Evolutionary conservation across 2,329 filamentous ascomycete genomes (phyloP), one percentile per base, ranked within the genome.

Genomic region (Cordyceps fumosorosea): DNA sequence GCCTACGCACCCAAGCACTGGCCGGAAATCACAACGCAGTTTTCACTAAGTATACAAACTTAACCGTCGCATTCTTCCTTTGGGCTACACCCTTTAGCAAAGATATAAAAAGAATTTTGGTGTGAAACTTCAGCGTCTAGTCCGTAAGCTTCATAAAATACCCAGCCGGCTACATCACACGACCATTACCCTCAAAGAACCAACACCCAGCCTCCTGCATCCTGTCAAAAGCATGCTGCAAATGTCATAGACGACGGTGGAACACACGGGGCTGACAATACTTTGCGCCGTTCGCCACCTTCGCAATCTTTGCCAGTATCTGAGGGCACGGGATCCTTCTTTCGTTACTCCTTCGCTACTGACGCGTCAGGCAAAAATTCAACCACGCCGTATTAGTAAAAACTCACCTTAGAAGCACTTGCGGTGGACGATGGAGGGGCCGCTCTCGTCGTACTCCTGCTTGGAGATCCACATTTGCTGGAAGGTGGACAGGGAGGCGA

Each of bases 401-500:
- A 22, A 66, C 77, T 73, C 76, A 88, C 87, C 89, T 96, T 96
- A 97, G 90, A 97, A 97, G 91, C 93, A 97, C 91, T 97, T 98
- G 89, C 93, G 91, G 90, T 98, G 93, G 75, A 98, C 93, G 77
- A 98, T 98, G 76, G 93, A 97, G 74, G 93, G 95, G 83, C 93
- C 93, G 81, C 89, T 95, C 91, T 98, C 95, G 85, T 99, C 95
- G 89, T 98, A 98, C 87, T 98, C 93, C 85, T 99, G 95, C 92
- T 99, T 99, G 75, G 95, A 99, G 89, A 99, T 98, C 95, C 95
- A 99, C 95, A 99, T 99, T 85, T 99, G 95, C 87, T 99, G 95
- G 93, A 99, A 99, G 81, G 95, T 99, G 73, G 95, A 99, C 75
- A 99, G 90, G 69, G 95, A 99, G 74, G 95, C 95, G 76, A 99